phyloP scores from a whole-genome alignment of 139 green algal species.

The Ostreobium quekettii region DNA sequence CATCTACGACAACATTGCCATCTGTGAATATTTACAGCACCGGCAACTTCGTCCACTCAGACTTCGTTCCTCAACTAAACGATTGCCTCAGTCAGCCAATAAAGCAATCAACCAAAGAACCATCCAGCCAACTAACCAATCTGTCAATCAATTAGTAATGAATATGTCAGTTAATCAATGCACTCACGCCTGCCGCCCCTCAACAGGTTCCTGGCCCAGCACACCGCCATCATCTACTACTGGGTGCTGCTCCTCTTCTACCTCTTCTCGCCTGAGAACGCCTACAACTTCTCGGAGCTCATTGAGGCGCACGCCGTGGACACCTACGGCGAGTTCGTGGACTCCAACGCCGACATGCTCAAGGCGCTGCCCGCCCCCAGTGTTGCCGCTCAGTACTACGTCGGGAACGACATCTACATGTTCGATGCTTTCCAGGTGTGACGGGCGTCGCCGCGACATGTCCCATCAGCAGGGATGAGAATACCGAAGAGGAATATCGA shows the following conservation, averaged over 20 bases:
- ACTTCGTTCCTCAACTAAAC: too few species aligned
- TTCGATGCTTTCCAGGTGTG: slow-evolving; percentile 16
- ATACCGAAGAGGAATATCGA: too few species aligned
- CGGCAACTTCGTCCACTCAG: too few species aligned
- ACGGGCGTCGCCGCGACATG: not conserved
- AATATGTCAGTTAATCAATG: too few species aligned
- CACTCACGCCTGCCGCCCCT: too few species aligned
- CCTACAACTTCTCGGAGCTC: slow-evolving; percentile 85
- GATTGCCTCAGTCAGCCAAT: too few species aligned
- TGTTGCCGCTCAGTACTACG: slow-evolving; percentile 89
- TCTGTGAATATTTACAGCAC: too few species aligned
- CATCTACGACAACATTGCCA: too few species aligned
- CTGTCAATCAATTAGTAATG: too few species aligned
- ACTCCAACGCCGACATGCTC: slow-evolving; percentile 27
- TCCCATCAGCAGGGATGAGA: too few species aligned
- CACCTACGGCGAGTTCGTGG: slow-evolving; percentile 57
- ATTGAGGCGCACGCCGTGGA: slow-evolving; percentile 75
- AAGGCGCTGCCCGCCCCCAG: slow-evolving; percentile 74
- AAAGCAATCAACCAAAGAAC: too few species aligned
- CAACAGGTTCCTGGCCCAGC: slow-evolving; percentile 39
- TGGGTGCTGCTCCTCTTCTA: slow-evolving; percentile 71
- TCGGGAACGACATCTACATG: slow-evolving; percentile 66
- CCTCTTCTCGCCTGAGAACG: slow-evolving; percentile 60
- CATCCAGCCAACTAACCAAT: too few species aligned
- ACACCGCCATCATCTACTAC: slow-evolving; percentile 86